These are phyloP conservation scores for Pisolithus marmoratus DNA, from an alignment of 768 basidiomycete genomes.

Conservation along the genomic window DNA sequence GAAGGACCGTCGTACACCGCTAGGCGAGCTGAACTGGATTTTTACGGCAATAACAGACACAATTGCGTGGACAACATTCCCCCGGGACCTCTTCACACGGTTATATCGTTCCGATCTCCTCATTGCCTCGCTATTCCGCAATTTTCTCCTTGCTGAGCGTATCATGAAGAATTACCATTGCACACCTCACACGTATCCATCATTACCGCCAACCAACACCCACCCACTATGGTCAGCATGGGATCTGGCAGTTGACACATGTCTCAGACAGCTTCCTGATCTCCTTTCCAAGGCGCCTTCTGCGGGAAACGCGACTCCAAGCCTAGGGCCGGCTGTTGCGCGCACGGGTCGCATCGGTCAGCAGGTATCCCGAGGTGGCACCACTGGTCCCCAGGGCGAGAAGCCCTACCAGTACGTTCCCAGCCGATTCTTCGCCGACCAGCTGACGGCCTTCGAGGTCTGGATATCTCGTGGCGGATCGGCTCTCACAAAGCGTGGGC, in stretches of 20 bases:
- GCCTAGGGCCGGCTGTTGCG: conserved; percentile 11
- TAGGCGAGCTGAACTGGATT: conserved; percentile 99
- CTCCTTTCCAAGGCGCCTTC: conserved; percentile 46
- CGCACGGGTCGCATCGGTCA: conserved; percentile 13
- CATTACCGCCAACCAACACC: conserved; percentile 93
- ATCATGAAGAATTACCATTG: conserved; percentile 99
- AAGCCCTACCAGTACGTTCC: conserved; percentile 72
- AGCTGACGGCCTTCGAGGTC: conserved; percentile 94
- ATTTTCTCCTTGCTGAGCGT: conserved; percentile 93
- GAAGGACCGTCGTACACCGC: conserved; percentile 91
- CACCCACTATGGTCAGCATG: conserved; percentile 96
- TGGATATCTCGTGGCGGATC: conserved; percentile 96
- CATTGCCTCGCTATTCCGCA: conserved; percentile 93
- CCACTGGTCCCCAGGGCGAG: conserved; percentile 22
- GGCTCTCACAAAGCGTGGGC: conserved; percentile 71
- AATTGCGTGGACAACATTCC: conserved; percentile 98
- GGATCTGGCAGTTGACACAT: conserved; percentile 95
- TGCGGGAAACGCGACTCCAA: conserved; percentile 14
- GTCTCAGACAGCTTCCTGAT: conserved; percentile 88
- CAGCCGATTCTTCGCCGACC: conserved; percentile 92
- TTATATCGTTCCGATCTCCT: conserved; percentile 93
- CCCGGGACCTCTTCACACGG: conserved; percentile 87
- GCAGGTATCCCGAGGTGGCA: conserved; percentile 18
- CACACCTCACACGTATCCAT: conserved; percentile 89
- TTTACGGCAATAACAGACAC: conserved; percentile 99